phyloP scores from a whole-genome alignment of 2,329 filamentous ascomycete species.

The Graphilbum ipis-grandicollis region DNA sequence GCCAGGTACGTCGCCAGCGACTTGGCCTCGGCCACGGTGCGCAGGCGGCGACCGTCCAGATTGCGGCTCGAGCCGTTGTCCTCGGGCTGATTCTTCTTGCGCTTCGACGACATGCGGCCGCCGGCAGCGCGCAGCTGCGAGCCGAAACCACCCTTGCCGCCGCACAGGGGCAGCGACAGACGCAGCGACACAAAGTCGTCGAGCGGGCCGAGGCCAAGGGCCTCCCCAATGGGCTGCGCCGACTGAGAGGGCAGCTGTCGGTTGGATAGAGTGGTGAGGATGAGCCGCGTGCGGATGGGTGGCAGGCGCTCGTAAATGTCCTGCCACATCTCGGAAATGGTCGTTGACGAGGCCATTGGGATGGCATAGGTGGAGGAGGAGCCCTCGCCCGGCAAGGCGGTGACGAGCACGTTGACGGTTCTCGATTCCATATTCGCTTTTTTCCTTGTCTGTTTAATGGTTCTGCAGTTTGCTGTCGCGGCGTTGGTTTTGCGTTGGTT shows the following conservation, averaged over 20 bases:
- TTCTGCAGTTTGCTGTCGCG: too few relatives aligned
- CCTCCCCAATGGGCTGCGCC: slow-evolving; percentile 35
- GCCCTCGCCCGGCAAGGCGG: slow-evolving; percentile 67
- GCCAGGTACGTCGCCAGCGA: slow-evolving; percentile 86
- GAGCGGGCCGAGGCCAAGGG: slow-evolving; percentile 32
- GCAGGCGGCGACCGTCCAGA: slow-evolving; percentile 72
- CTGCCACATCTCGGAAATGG: slow-evolving; percentile 49
- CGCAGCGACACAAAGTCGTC: slow-evolving; percentile 69
- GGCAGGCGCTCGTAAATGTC: slow-evolving; percentile 45
- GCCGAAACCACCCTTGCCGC: slow-evolving; percentile 95
- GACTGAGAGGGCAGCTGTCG: slow-evolving; percentile 44
- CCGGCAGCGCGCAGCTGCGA: slow-evolving; percentile 92
- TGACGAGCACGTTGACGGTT: slow-evolving; percentile 61
- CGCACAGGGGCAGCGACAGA: slow-evolving; percentile 60
- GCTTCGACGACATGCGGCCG: slow-evolving; percentile 89
- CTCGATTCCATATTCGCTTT: slow-evolving; percentile 2
- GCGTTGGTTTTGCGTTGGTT: too few relatives aligned
- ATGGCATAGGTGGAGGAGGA: slow-evolving; percentile 70
- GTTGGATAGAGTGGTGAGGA: slow-evolving; percentile 70
- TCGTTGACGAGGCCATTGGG: slow-evolving; percentile 47
- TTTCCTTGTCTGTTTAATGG: not conserved
- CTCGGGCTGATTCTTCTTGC: slow-evolving; percentile 71
- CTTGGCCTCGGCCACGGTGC: slow-evolving; percentile 91
- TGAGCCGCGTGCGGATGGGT: slow-evolving; percentile 39
- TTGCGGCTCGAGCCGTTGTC: slow-evolving; percentile 86